phyloP scores from a whole-genome alignment of 1,139 yeast species.

The Hyphopichia burtonii region DNA sequence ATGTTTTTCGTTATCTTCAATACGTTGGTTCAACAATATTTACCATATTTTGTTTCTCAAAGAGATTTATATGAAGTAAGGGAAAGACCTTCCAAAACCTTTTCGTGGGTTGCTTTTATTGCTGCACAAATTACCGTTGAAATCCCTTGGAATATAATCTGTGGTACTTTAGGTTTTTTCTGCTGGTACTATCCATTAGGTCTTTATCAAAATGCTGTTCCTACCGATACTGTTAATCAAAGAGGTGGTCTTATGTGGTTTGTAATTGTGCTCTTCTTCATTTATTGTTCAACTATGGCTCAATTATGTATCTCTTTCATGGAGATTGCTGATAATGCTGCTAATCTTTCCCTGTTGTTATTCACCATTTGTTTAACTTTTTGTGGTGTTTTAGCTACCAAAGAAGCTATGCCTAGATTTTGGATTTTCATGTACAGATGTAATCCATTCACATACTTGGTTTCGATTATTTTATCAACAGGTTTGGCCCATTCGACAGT shows the following conservation, averaged over 20 bases:
- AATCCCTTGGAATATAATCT: conserved; percentile 68
- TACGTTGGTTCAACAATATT: conserved; percentile 55
- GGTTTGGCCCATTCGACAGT: conserved; percentile 16
- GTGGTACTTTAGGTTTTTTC: conserved; percentile 66
- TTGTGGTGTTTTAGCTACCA: conserved; percentile 33
- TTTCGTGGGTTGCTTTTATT: conserved; percentile 36
- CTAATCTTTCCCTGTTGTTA: conserved; percentile 25
- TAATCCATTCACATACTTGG: conserved; percentile 37
- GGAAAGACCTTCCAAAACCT: conserved; percentile 30
- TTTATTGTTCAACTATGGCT: conserved; percentile 37
- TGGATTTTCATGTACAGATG: conserved; percentile 38
- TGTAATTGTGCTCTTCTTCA: conserved; percentile 36
- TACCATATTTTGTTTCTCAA: conserved; percentile 31
- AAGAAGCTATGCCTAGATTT: conserved; percentile 28
- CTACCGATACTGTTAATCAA: conserved; percentile 18
- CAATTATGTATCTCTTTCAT: conserved; percentile 38
- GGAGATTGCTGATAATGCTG: conserved; percentile 42
- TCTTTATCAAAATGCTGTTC: conserved; percentile 52
- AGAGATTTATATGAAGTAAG: conserved; percentile 38
- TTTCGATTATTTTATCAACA: conserved; percentile 49
- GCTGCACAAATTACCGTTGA: conserved; percentile 69
- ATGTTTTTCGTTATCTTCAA: conserved; percentile 48
- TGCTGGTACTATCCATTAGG: conserved; percentile 87
- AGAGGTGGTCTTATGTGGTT: conserved; percentile 49
- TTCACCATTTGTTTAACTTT: conserved; percentile 32